Base-by-base conservation (phyloP, 495 filamentous ascomycete genomes). In the Rhypophila decipiens region DNA sequence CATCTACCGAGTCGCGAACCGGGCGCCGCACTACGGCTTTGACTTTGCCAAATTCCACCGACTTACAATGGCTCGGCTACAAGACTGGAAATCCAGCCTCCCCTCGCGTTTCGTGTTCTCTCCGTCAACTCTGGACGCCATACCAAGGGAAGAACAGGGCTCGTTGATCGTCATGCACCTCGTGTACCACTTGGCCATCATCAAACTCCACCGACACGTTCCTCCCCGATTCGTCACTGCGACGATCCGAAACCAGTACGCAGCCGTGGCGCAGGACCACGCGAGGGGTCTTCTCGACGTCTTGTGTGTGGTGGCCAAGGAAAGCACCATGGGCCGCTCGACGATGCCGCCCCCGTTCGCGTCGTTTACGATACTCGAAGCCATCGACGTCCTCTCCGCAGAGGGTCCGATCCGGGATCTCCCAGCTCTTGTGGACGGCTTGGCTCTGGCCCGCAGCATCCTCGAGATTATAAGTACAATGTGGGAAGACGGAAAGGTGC, bases 181-280 rank as follows among this genome's bases (percentile, higher is more conserved):
- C 21, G 61, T 85, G 20, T 81, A 83, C 58, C 77, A 84, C 58
- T 68, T 73, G 20, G 75, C 76, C 2, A 56, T 75, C 44, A 75
- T 85, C 65, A 77, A 79, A 36, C 67, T 86, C 7, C 82, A 85
- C 50, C 73, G 84, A 31, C 74, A 83, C 49, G 72, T 71, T 22
- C 55, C 47, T 13, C 27, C 49, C 15, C 44, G 42, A 12, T 52
- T 47, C 22, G 41, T 52, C 15, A 44, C 51, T 13, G 23, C 35
- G n/a, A 19, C 42, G 1, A 10, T 31, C 24, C 27, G 44, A 29
- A 13, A 23, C 17, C 46, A 49, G 22, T 33, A 59, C 39, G 48
- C 49, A 12, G 27, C n/a, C 35, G 33, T 37, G 2, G 38, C 53
- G 19, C 49, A 44, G 21, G 54, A 63, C 7, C 57, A 63, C 24